A percentile compares a stretch with the other conserved stretches of the same genome.
Evolutionary conservation across 768 basidiomycete species (phyloP).

Genomic region (Favolaschia claudopus): DNA sequence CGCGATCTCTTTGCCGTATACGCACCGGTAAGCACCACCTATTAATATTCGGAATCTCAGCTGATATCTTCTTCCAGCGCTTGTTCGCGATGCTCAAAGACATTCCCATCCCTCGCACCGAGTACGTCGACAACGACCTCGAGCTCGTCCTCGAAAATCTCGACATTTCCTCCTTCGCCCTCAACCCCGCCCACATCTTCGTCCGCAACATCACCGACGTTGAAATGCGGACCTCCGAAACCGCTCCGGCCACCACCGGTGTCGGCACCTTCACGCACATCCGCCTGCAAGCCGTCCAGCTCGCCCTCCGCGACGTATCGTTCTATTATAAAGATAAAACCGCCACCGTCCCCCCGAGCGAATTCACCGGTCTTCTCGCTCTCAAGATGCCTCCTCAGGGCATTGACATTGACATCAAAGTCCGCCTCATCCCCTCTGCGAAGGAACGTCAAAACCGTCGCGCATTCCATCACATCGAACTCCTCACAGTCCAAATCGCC

Average conservation of each 20-base stretch:
- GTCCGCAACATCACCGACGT: slow-evolving; percentile 75
- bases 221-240: slow-evolving; percentile 39
- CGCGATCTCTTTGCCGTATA: slow-evolving; percentile 85
- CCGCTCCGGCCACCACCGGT: slow-evolving; percentile 50
- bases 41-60: neutral
- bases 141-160: slow-evolving; percentile 82
- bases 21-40: slow-evolving; percentile 48
- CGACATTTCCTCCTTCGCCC: slow-evolving; percentile 69
- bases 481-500: slow-evolving; percentile 59
- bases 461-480: slow-evolving; percentile 68
- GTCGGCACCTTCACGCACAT: slow-evolving; percentile 73
- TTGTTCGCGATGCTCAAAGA: slow-evolving; percentile 59
- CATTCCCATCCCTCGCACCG: slow-evolving; percentile 79
- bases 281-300: slow-evolving; percentile 69
- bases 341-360: slow-evolving; percentile 57
- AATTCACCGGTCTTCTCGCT: slow-evolving; percentile 68
- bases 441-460: slow-evolving; percentile 52
- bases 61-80: slow-evolving; percentile 29
- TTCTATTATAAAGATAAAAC: slow-evolving; percentile 78
- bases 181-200: slow-evolving; percentile 75
- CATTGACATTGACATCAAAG: slow-evolving; percentile 71
- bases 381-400: slow-evolving; percentile 72
- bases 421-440: slow-evolving; percentile 66
- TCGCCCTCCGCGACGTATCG: slow-evolving; percentile 69
- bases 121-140: slow-evolving; percentile 71